phyloP scores from a whole-genome alignment of 805 yeast genomes.

The Myxozyma nipponensis region DNA sequence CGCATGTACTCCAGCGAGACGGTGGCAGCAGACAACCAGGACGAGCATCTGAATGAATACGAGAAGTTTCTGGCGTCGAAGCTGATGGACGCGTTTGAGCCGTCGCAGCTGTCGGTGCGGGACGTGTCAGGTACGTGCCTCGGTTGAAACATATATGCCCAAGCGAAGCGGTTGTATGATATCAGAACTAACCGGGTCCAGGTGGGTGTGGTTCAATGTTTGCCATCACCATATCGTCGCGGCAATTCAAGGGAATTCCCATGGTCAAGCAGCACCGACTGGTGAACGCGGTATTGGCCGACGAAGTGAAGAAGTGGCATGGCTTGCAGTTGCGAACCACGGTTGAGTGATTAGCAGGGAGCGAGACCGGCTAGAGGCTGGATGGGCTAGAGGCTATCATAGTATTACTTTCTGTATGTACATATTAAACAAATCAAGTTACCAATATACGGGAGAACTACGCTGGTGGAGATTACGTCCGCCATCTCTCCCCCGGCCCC shows the following conservation, averaged over 20 bases:
- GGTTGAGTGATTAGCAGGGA: slow-evolving; percentile 36
- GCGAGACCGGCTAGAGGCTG: too few species aligned
- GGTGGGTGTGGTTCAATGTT: slow-evolving; percentile 97
- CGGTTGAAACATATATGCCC: not conserved
- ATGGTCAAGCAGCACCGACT: slow-evolving; percentile 90
- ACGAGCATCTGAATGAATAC: slow-evolving; percentile 12
- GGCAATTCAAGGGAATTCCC: slow-evolving; percentile 69
- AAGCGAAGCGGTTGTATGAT: not conserved
- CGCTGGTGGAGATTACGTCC: too few species aligned
- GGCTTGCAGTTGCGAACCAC: slow-evolving; percentile 84
- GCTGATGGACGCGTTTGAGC: slow-evolving; percentile 53
- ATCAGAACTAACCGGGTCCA: slow-evolving; percentile 21
- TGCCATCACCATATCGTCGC: slow-evolving; percentile 72
- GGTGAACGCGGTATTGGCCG: slow-evolving; percentile 75
- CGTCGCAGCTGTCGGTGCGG: slow-evolving; percentile 59
- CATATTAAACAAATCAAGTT: too few species aligned
- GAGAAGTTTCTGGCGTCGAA: slow-evolving; percentile 34
- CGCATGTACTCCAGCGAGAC: slow-evolving; percentile 3
- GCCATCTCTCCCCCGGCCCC: too few species aligned
- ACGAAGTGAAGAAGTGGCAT: slow-evolving; percentile 90
- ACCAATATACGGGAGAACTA: too few species aligned
- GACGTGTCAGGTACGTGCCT: slow-evolving; percentile 65
- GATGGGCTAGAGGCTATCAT: too few species aligned
- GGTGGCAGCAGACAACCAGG: slow-evolving; percentile 1
- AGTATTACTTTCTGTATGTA: too few species aligned